Evolutionary conservation across 805 yeast species (phyloP), one percentile per base, ranked within the genome.

Genomic region (Kazachstania bromeliacearum): DNA sequence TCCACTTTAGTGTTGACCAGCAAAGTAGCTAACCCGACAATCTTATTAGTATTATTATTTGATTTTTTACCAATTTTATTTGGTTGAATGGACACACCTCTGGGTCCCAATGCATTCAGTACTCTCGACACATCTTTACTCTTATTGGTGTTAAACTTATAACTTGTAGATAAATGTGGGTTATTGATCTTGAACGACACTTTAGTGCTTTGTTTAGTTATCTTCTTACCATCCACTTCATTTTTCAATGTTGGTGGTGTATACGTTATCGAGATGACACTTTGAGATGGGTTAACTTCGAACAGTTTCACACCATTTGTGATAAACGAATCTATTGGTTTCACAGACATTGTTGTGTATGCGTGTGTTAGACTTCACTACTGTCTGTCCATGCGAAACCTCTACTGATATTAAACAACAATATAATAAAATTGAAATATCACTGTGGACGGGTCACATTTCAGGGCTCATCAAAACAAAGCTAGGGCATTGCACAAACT

Each of bases 81-180:
- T n/a, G 48, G 44, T 14, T 44, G 41, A 9, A 56, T 41, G 12
- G 59, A 42, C 34, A 77, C 79, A 4, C 78, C 78, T 36, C 68
- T 63, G 4, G 87, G 87, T 0, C 94, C 94, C 33, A 85, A 51
- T 5, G 83, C 80, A 33, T 83, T 72, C 53, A 83, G 61, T 16
- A 85, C 52, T 45, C 88, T 70, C 17, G 84, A 75, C 31, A 87
- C 70, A 55, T 85, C 94, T 53, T 85, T 84, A 33, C 69, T 60
- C 45, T 79, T 78, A 43, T 63, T 62, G 1, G 89, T 76, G 40
- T 64, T 66, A 52, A 67, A 74, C 41, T 67, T 69, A 56, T 77
- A 70, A 41, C 77, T 68, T 28, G 76, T 66, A 6, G 88, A 88
- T 13, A 75, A 63, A 13, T 62, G 67, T 2, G 87, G 71, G 51